Evolutionary conservation across 2,329 filamentous ascomycete species (phyloP), one percentile per base, ranked within the genome.

Genomic region (Venturia nashicola): DNA sequence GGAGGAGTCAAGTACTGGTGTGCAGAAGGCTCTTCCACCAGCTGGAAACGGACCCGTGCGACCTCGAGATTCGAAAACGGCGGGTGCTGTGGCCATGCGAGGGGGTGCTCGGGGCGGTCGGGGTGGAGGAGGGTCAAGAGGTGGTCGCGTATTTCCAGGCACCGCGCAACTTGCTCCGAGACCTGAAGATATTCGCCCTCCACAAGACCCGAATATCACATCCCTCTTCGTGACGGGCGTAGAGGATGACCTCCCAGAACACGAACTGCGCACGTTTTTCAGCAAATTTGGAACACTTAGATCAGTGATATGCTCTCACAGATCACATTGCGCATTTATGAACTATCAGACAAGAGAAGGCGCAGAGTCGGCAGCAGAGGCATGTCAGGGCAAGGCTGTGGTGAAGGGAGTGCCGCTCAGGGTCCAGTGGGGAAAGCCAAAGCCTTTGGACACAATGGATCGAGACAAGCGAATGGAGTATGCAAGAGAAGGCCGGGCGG

Each of bases 321-420:
- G 96, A 79, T 93, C 93, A 18, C 94, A 97, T 72, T 97, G 92
- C 74, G 94, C 94, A 1, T 99, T 97, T 72, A 81, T 99, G 76
- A 99, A 99, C 77, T 99, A 91, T 73, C 86, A 91, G 69, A 90
- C 88, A 3, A 84, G 94, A 65, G 86, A 90, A 66, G 88, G 84
- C 0, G 94, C 95, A 0, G 94, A 99, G 76, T 86, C 83, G 65
- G 95, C 95, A 0, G 90, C 94, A 0, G 85, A 85, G 42, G 85
- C 89, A 23, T 93, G 91, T 69, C 88, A 96, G 74, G 94, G 95
- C 6, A 89, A 88, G 66, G 91, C 91, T 0, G 85, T 97, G 7
- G 90, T 99, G 70, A 87, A 91, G 43, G 94, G 94, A 3, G 97
- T 93, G 70, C 94, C 94, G 0, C 76, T 99, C 66, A 82, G 93